Evolutionary conservation across 2,329 filamentous ascomycete species (phyloP), one percentile per base, ranked within the genome.

Genomic region (Coniochaeta prunicola): DNA sequence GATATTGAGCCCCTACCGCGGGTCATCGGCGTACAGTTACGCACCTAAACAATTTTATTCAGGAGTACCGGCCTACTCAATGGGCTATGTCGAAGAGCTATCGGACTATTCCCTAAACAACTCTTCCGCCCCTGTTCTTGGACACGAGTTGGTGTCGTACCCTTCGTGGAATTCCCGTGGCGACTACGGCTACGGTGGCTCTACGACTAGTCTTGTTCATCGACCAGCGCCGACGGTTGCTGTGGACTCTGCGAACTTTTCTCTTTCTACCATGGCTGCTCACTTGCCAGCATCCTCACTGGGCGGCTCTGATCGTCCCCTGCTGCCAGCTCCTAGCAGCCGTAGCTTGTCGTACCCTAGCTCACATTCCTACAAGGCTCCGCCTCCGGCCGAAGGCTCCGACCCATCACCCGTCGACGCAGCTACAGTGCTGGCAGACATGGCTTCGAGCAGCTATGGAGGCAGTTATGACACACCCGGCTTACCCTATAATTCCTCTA

Each of bases 221-320:
- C 73, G 75, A 1, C 58, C 65, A 1, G 53, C 63, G 8, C 71
- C 72, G 5, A 58, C 67, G 1, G 57, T 59, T 7, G 53, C n/a
- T 17, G 28, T 36, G 53, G 74, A 75, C 12, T 65, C 70, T 7
- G 66, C 73, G 3, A 71, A 67, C 45, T 75, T 77, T 61, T 75
- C 74, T 7, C 68, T 77, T n/a, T 73, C 74, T 0, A 68, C 69
- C 42, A 74, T 77, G 58, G 74, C 75, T 6, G 73, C 75, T 0
- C 74, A 75, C 0, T 68, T 78, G 0, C 75, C 75, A 0, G 66
- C 65, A 5, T 58, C 70, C 1, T 57, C 70, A 6, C 65, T 68
- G 28, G 64, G 69, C 3, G 62, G 63, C 1, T 57, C 60, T 12
- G 71, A 72, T 17, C 67, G 70, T n/a, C n/a, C n/a, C 10, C 61